Percentiles rank a stretch among this genome's conserved stretches.
These are phyloP conservation scores for Bruguiera parviflora DNA, from an alignment of 345 rosid genomes.

Conservation along the genomic window DNA sequence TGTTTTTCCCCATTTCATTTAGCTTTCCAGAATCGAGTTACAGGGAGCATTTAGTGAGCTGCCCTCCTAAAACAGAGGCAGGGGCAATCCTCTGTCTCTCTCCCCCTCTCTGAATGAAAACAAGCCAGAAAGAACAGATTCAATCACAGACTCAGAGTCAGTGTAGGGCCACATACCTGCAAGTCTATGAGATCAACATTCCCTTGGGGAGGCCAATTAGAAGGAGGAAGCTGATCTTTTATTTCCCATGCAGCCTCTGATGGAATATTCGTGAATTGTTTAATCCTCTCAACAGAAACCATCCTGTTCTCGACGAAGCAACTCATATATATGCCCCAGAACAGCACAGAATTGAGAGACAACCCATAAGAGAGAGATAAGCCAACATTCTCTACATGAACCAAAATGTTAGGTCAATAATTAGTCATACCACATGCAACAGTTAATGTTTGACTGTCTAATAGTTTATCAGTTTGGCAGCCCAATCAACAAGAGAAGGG, in stretches of 20 bases:
- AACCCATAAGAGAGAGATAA: slow-evolving; percentile 13
- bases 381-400: slow-evolving; percentile 5
- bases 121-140: neutral
- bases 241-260: slow-evolving; percentile 60
- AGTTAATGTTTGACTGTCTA: neutral
- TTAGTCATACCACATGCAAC: neutral
- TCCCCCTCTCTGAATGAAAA: neutral
- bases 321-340: slow-evolving; percentile 75
- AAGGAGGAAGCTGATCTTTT: slow-evolving; percentile 37
- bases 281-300: slow-evolving; percentile 28
- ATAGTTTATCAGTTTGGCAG: too few relatives aligned
- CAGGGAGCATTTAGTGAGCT: too few relatives aligned
- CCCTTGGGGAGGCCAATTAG: slow-evolving; percentile 20
- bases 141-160: too few relatives aligned
- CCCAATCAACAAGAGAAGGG: too few relatives aligned
- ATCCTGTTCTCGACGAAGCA: slow-evolving; percentile 80
- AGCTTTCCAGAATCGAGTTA: too few relatives aligned
- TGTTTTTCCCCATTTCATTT: too few relatives aligned
- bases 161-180: slow-evolving; percentile 14
- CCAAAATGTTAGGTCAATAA: slow-evolving; percentile 6
- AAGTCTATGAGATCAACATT: slow-evolving; percentile 18
- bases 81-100: too few relatives aligned
- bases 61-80: too few relatives aligned
- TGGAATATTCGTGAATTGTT: slow-evolving; percentile 22
- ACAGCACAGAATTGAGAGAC: slow-evolving; percentile 30